Percentiles rank a stretch among this genome's conserved stretches.
These are phyloP conservation scores for Ustilago sp. DNA, from an alignment of 1,284 basidiomycete genomes.

Conservation along the genomic window DNA sequence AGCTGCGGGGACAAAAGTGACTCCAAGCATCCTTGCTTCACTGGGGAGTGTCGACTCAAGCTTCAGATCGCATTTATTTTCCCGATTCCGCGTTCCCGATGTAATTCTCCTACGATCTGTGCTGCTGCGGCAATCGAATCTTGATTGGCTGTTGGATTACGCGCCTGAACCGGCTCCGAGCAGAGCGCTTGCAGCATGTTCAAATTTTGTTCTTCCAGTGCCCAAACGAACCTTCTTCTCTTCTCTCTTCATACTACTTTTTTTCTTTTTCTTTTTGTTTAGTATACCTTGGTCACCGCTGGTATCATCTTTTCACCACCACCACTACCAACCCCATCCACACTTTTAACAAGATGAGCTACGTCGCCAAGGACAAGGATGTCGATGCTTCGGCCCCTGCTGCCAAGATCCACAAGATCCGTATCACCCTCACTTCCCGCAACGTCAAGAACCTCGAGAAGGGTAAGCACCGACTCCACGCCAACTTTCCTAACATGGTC, in stretches of 20 bases:
- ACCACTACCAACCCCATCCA: conserved; percentile 70
- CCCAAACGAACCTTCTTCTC: conserved; percentile 23
- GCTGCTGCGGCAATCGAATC: conserved; percentile 49
- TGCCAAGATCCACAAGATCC: conserved; percentile 98
- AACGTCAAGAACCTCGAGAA: conserved; percentile 99
- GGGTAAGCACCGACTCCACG: conserved; percentile 75
- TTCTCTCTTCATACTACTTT: conserved; percentile 44
- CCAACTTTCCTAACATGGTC: background rate
- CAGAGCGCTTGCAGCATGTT: background rate
- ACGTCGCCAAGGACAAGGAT: conserved; percentile 99
- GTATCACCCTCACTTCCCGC: conserved; percentile 97
- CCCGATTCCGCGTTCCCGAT: conserved; percentile 5
- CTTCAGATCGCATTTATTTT: background rate
- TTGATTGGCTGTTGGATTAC: conserved; percentile 14
- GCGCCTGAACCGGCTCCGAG: conserved; percentile 24
- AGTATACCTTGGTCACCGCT: conserved; percentile 71
- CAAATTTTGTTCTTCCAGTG: conserved; percentile 17
- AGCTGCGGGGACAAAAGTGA: background rate
- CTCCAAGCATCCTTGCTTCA: conserved; percentile 9
- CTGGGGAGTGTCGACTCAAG: background rate
- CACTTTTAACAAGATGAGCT: conserved; percentile 81
- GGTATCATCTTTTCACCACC: conserved; percentile 64
- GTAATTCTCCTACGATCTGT: background rate
- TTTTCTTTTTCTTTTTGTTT: conserved; percentile 1
- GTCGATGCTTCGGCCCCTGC: conserved; percentile 76